Evolutionary conservation across 345 rosid species (phyloP).

Genomic region (Gossypium raimondii): DNA sequence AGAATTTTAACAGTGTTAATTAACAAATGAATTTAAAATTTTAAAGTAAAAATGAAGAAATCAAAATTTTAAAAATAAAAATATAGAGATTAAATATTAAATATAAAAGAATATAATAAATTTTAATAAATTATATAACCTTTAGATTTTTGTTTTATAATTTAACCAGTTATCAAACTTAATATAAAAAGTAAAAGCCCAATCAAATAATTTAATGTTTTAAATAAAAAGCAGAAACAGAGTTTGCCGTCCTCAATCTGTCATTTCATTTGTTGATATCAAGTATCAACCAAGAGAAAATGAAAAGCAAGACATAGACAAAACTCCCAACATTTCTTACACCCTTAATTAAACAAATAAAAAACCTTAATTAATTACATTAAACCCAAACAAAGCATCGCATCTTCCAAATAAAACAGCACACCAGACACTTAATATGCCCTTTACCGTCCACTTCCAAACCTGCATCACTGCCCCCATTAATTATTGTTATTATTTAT

Average conservation of each 20-base stretch:
- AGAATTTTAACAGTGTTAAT: too few relatives aligned
- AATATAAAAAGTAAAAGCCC: too few relatives aligned
- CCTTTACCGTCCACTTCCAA: conserved; percentile 9
- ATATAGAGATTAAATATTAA: too few relatives aligned
- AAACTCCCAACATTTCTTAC: background rate
- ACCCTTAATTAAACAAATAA: background rate
- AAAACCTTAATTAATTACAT: background rate
- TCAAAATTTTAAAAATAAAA: too few relatives aligned
- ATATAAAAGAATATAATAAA: too few relatives aligned
- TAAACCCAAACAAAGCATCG: background rate
- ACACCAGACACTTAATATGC: conserved; percentile 9
- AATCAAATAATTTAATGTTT: too few relatives aligned
- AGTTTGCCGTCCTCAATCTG: conserved; percentile 1
- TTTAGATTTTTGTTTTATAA: too few relatives aligned
- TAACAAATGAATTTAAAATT: too few relatives aligned
- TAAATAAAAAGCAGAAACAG: background rate
- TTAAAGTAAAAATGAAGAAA: too few relatives aligned
- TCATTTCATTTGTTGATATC: background rate
- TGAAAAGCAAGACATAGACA: background rate
- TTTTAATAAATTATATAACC: too few relatives aligned
- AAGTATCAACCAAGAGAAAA: background rate
- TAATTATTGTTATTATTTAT: background rate
- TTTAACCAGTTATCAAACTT: too few relatives aligned
- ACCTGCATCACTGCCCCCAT: background rate
- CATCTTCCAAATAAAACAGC: background rate